phyloP scores from a whole-genome alignment of 129 eudicot genomes.

The Arctium lappa region DNA sequence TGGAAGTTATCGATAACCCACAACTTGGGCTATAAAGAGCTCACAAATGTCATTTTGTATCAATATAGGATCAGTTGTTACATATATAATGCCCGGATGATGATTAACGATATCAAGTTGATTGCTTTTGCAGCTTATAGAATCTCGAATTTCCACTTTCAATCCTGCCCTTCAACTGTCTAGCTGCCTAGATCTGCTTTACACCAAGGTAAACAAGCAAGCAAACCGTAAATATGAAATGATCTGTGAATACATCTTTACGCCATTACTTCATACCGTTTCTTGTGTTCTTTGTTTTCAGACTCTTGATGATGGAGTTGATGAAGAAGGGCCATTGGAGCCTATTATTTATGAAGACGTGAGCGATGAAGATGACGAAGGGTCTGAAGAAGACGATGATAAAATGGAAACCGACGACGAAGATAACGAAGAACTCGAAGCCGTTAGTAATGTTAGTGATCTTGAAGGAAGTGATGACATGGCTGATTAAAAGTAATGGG shows the following conservation, averaged over 20 bases:
- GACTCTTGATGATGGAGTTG: slow-evolving; percentile 54
- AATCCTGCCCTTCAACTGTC: slow-evolving; percentile 48
- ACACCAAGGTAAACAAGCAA: slow-evolving; percentile 66
- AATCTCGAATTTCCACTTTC: slow-evolving; percentile 69
- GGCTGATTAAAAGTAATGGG: slow-evolving; percentile 16
- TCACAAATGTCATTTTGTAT: not conserved
- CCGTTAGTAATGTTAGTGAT: slow-evolving; percentile 57
- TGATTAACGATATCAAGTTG: too few species aligned
- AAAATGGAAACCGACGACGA: slow-evolving; percentile 75
- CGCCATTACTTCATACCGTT: not conserved
- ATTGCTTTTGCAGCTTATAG: slow-evolving; percentile 52
- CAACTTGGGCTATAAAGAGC: not conserved
- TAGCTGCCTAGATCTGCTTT: slow-evolving; percentile 67
- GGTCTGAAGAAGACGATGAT: slow-evolving; percentile 33
- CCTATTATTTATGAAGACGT: slow-evolving; percentile 69
- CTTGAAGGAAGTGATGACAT: slow-evolving; percentile 50
- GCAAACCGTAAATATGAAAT: not conserved
- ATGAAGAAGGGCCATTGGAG: slow-evolving; percentile 27
- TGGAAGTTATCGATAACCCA: not conserved
- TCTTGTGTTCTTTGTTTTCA: slow-evolving; percentile 13
- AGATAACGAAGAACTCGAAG: slow-evolving; percentile 41
- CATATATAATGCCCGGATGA: not conserved
- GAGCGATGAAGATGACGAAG: slow-evolving; percentile 72
- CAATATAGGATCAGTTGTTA: not conserved
- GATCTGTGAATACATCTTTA: not conserved